phyloP scores from a whole-genome alignment of 371 early-diverging fungal species.

The Mucor sp. region DNA sequence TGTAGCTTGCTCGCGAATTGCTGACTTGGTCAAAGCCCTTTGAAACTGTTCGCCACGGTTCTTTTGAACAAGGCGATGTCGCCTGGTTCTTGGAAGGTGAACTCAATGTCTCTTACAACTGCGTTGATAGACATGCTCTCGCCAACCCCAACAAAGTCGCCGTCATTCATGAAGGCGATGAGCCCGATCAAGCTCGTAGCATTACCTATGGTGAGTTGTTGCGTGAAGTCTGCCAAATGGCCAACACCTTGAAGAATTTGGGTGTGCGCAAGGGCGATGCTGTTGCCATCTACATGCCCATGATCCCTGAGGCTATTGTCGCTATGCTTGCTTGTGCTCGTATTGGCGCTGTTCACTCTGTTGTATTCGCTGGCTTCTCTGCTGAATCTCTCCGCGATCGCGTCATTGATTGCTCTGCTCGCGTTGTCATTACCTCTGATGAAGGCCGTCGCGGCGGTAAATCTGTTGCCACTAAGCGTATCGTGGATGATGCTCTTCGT shows the following conservation, averaged over 20 bases:
- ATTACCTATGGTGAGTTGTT: constrained; percentile 88
- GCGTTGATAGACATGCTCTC: constrained; percentile 92
- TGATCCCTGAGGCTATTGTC: constrained; percentile 93
- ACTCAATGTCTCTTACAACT: constrained; percentile 94
- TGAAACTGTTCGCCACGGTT: constrained; percentile 61
- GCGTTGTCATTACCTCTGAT: constrained; percentile 82
- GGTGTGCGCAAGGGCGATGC: constrained; percentile 91
- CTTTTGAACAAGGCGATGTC: constrained; percentile 75
- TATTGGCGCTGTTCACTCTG: constrained; percentile 87
- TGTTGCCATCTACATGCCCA: constrained; percentile 97
- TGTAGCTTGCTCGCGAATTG: constrained; percentile 70
- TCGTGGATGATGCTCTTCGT: constrained; percentile 86
- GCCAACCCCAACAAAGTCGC: constrained; percentile 73
- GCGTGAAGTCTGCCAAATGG: constrained; percentile 78
- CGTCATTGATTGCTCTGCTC: constrained; percentile 76
- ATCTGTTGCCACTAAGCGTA: constrained; percentile 85
- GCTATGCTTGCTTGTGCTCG: constrained; percentile 95
- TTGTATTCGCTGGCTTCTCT: constrained; percentile 95
- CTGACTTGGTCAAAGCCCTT: constrained; percentile 81
- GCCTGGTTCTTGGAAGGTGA: constrained; percentile 94
- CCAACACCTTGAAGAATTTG: constrained; percentile 75
- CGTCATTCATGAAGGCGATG: constrained; percentile 90
- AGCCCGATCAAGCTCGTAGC: constrained; percentile 70
- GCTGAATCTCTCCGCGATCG: constrained; percentile 86
- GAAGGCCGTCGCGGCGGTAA: constrained; percentile 92